phyloP scores from a whole-genome alignment of 225 moss, liverwort and hornwort species.

The Marchantia polymorpha region DNA sequence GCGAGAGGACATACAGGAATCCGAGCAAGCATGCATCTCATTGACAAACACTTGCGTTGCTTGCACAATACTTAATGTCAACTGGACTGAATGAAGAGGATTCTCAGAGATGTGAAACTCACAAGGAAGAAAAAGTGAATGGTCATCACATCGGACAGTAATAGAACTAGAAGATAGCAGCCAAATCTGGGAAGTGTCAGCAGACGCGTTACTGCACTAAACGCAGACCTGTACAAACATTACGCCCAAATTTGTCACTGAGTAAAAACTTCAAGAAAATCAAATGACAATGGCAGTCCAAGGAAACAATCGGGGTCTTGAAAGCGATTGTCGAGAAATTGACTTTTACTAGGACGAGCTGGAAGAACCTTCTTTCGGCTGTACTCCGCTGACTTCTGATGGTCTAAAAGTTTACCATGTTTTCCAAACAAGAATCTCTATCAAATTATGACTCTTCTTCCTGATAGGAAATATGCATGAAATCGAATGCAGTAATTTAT shows the following conservation, averaged over 20 bases:
- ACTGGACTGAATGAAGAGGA: too few species aligned
- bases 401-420: too few species aligned
- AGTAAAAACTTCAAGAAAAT: not conserved
- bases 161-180: slow-evolving; percentile 87
- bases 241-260: not conserved
- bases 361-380: too few species aligned
- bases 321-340: not conserved
- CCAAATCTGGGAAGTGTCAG: slow-evolving; percentile 85
- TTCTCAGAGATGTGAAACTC: slow-evolving; percentile 28
- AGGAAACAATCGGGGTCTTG: not conserved
- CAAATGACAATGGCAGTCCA: not conserved
- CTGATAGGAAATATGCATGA: too few species aligned
- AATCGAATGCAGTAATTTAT: too few species aligned
- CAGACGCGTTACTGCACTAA: slow-evolving; percentile 82
- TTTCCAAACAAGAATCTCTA: too few species aligned
- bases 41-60: not conserved
- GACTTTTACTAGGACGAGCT: too few species aligned
- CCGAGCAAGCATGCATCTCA: not conserved
- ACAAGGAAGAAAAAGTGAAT: slow-evolving; percentile 99
- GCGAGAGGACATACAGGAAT: not conserved
- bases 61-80: not conserved
- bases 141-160: slow-evolving; percentile 96
- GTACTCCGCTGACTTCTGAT: too few species aligned
- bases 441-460: too few species aligned
- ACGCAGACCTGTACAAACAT: slow-evolving; percentile 62